phyloP scores from a whole-genome alignment of 2,329 filamentous ascomycete species.

The Aspergillus fumigatus region DNA sequence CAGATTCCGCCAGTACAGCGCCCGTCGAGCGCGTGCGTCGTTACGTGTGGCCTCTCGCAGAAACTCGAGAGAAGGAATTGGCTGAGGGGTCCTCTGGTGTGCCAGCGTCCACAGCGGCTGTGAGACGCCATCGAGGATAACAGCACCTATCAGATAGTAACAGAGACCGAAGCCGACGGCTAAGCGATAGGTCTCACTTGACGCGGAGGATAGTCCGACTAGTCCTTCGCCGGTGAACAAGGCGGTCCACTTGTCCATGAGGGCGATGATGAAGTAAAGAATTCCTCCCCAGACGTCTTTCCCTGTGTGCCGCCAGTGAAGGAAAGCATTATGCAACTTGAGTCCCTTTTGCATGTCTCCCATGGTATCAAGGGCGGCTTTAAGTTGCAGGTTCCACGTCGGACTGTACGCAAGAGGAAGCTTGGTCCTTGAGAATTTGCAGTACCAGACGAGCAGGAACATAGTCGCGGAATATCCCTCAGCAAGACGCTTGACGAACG shows the following conservation, averaged over 20 bases:
- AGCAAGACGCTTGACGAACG: constrained; percentile 46
- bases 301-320: constrained; percentile 54
- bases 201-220: constrained; percentile 35
- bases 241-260: constrained; percentile 53
- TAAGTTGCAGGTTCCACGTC: constrained; percentile 54
- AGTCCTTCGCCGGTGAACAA: constrained; percentile 44
- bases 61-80: constrained; percentile 43
- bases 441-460: constrained; percentile 54
- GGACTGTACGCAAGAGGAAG: constrained; percentile 52
- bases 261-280: constrained; percentile 51
- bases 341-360: constrained; percentile 52
- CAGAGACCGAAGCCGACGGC: constrained; percentile 52
- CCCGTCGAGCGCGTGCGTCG: constrained; percentile 40
- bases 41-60: constrained; percentile 40
- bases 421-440: constrained; percentile 43
- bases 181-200: constrained; percentile 39
- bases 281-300: constrained; percentile 52
- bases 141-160: constrained; percentile 56
- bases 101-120: constrained; percentile 41
- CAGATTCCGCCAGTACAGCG: constrained; percentile 50
- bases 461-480: constrained; percentile 45
- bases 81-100: constrained; percentile 40
- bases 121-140: constrained; percentile 53
- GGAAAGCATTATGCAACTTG: constrained; percentile 53
- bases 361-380: constrained; percentile 51